Conservation (phyloP, 192 early-diverging fungal species). For the Entomortierella beljakovae region DNA sequence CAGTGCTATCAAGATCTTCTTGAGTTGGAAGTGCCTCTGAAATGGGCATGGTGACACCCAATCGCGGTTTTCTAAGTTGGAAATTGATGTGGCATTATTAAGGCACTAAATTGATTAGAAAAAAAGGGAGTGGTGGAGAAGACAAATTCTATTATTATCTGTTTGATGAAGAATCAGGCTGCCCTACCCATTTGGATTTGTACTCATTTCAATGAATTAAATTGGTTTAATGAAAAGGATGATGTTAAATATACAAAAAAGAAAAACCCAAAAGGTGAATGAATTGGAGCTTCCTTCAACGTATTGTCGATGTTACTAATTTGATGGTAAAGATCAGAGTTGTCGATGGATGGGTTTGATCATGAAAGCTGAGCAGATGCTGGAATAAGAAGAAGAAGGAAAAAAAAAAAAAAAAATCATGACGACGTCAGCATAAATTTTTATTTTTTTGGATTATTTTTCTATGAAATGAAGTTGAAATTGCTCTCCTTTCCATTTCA, state of each 20-base stretch:
- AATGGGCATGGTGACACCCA: conserved; percentile 89
- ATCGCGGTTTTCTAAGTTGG: conserved; percentile 21
- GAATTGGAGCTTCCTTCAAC: no score
- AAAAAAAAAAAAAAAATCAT: conserved; percentile 5
- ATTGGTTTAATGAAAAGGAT: conserved; percentile 1
- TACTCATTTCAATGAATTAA: not conserved
- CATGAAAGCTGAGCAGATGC: not conserved
- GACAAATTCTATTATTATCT: not conserved
- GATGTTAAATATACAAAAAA: no score
- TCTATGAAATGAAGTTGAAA: not conserved
- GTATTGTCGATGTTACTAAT: no score
- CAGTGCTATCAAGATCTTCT: conserved; percentile 77
- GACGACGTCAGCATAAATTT: not conserved
- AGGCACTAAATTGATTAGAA: not conserved
- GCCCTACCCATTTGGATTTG: conserved; percentile 16
- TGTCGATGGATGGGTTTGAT: no score
- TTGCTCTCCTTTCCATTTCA: conserved; percentile 26
- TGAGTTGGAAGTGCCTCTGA: conserved; percentile 69
- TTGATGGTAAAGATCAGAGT: no score
- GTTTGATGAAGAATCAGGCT: not conserved
- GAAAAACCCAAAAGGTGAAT: no score
- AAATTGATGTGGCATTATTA: not conserved
- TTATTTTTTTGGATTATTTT: not conserved
- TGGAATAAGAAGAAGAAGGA: not conserved
- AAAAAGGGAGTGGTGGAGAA: not conserved